Conservation (phyloP, 2,329 filamentous ascomycete genomes). For the Sporothrix brasiliensis region DNA sequence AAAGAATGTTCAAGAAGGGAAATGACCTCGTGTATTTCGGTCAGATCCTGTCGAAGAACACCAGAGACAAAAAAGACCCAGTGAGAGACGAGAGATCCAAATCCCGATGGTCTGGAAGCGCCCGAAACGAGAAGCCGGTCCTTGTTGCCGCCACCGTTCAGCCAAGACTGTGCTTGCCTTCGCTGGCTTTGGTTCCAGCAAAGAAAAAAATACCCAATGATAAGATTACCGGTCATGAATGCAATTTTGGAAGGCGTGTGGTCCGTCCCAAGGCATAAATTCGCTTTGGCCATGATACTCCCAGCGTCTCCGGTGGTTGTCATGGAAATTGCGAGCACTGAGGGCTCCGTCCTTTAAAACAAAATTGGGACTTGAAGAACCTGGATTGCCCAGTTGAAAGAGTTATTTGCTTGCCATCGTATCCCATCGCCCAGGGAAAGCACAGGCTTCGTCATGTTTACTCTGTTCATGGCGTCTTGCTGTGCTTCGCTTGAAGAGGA, state of each 20-base stretch:
- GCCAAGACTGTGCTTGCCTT: conserved; percentile 3
- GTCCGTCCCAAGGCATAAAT: not conserved
- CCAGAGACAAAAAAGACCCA: not conserved
- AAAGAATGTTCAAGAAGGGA: not conserved
- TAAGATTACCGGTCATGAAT: not conserved
- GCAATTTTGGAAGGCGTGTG: not conserved
- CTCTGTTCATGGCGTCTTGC: not conserved
- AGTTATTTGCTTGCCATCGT: not conserved
- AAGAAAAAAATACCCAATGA: not conserved
- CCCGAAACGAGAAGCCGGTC: conserved; percentile 18
- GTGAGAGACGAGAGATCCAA: not conserved
- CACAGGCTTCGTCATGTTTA: not conserved
- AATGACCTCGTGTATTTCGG: conserved; percentile 10
- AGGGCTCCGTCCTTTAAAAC: not conserved
- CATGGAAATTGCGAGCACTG: not conserved
- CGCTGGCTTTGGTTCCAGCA: not conserved
- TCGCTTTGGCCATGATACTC: not conserved
- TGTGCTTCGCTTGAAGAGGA: not conserved
- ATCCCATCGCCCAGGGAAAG: conserved; percentile 1
- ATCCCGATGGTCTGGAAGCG: conserved; percentile 31
- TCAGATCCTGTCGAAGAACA: not conserved
- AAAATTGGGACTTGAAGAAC: not conserved
- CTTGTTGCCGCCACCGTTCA: not conserved
- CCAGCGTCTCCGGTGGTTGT: not conserved
- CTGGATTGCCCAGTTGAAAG: not conserved